Percentiles rank a stretch among this genome's conserved stretches.
Conservation (phyloP, 78 protist species). For the Guillardia theta region DNA sequence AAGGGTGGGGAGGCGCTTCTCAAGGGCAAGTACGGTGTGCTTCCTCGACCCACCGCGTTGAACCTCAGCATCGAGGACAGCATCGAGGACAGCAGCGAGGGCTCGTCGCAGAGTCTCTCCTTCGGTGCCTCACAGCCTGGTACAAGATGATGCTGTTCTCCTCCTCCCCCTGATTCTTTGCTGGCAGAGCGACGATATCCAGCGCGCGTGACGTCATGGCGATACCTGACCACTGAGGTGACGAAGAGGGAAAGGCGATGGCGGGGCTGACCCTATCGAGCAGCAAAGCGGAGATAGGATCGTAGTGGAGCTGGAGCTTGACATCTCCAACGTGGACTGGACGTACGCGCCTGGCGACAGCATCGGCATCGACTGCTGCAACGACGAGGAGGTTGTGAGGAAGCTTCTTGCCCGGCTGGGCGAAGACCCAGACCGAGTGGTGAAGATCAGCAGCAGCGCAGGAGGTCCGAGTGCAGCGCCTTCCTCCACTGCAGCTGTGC, state of each 20-base stretch:
- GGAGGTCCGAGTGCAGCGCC: no score
- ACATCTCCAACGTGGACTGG: neutral
- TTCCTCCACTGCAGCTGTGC: no score
- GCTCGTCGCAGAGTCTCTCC: neutral
- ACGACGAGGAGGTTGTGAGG: neutral
- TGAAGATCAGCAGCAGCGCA: no score
- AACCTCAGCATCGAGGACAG: no score
- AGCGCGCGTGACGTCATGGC: neutral
- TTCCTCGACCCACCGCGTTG: neutral
- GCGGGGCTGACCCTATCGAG: neutral
- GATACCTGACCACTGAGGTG: neutral
- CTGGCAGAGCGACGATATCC: neutral
- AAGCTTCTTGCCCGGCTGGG: neutral
- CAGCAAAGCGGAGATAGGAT: neutral
- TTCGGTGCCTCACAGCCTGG: neutral
- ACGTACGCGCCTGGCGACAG: neutral
- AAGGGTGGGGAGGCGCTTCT: neutral
- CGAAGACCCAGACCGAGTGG: no score
- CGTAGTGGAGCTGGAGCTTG: neutral
- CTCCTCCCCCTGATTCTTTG: neutral
- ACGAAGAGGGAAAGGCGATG: no score
- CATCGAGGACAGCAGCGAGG: no score
- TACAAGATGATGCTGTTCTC: neutral
- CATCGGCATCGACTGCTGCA: neutral
- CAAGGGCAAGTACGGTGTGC: constrained; percentile 10